These are phyloP conservation scores for Cocos nucifera DNA, from an alignment of 176 grass and related monocot genomes.

Conservation along the genomic window DNA sequence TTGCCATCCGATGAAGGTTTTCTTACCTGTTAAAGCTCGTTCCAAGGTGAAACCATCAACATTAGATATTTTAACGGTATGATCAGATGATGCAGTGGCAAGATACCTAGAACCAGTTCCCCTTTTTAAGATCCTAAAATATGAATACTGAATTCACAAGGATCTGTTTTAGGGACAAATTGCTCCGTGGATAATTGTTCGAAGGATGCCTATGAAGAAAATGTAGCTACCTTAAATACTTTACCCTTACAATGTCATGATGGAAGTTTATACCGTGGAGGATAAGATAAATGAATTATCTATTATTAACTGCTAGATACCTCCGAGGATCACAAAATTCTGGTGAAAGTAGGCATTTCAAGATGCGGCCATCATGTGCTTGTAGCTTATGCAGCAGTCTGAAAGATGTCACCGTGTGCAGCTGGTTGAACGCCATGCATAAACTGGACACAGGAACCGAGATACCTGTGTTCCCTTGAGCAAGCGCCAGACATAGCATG, in stretches of 20 bases:
- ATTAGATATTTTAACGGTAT: conserved; percentile 97
- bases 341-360: conserved; percentile 89
- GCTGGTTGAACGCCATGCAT: conserved; percentile 6
- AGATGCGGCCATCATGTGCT: conserved; percentile 78
- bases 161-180: too few species aligned
- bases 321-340: conserved; percentile 87
- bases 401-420: conserved; percentile 67
- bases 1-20: not conserved
- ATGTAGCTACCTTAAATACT: too few species aligned
- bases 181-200: too few species aligned
- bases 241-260: too few species aligned
- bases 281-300: too few species aligned
- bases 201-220: too few species aligned
- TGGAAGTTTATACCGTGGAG: too few species aligned
- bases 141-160: too few species aligned
- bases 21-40: conserved; percentile 58
- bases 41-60: conserved; percentile 95
- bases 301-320: conserved; percentile 11
- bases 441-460: not conserved
- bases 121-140: not conserved
- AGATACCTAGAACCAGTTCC: conserved; percentile 52
- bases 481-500: conserved; percentile 88
- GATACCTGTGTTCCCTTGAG: conserved; percentile 60
- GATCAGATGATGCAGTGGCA: conserved; percentile 80
- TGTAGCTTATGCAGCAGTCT: conserved; percentile 75